Conservation (phyloP, 2,329 filamentous ascomycete genomes). For the Graphilbum fragrans region DNA sequence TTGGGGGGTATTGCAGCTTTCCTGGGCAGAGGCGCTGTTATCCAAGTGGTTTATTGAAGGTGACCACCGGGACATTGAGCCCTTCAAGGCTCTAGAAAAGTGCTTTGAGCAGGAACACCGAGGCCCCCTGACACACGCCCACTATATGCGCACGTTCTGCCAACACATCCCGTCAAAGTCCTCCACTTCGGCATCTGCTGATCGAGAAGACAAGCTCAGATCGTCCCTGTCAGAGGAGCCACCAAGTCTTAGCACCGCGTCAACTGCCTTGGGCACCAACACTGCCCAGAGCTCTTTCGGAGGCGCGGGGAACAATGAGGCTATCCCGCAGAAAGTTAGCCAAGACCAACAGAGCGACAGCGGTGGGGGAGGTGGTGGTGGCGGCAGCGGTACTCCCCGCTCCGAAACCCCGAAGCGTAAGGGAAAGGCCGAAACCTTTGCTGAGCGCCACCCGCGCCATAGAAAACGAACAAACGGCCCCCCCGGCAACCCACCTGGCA, state of each 20-base stretch:
- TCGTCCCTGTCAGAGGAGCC: conserved; percentile 16
- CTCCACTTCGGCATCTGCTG: conserved; percentile 8
- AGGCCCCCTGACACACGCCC: conserved; percentile 43
- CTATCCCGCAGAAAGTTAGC: conserved; percentile 10
- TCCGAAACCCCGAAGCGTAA: conserved; percentile 20
- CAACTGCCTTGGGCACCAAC: not conserved
- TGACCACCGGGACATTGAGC: conserved; percentile 47
- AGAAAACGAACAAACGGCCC: conserved; percentile 20
- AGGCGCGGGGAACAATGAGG: not conserved
- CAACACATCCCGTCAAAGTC: conserved; percentile 29
- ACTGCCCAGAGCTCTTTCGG: not conserved
- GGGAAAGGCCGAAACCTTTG: conserved; percentile 21
- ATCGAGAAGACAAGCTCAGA: conserved; percentile 19
- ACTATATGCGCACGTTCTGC: conserved; percentile 50
- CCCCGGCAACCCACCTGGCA: conserved; percentile 22
- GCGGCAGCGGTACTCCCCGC: conserved; percentile 10
- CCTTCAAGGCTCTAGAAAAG: conserved; percentile 49
- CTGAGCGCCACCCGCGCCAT: conserved; percentile 22
- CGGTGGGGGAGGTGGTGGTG: conserved; percentile 3
- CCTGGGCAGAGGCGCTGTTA: conserved; percentile 29
- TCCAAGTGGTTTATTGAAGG: conserved; percentile 54
- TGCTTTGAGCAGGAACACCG: conserved; percentile 51
- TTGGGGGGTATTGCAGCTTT: no score
- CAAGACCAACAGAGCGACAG: conserved; percentile 9
- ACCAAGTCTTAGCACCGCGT: conserved; percentile 12